Conservation (phyloP, 176 grass and related monocot species). For the Bromus sterilis region DNA sequence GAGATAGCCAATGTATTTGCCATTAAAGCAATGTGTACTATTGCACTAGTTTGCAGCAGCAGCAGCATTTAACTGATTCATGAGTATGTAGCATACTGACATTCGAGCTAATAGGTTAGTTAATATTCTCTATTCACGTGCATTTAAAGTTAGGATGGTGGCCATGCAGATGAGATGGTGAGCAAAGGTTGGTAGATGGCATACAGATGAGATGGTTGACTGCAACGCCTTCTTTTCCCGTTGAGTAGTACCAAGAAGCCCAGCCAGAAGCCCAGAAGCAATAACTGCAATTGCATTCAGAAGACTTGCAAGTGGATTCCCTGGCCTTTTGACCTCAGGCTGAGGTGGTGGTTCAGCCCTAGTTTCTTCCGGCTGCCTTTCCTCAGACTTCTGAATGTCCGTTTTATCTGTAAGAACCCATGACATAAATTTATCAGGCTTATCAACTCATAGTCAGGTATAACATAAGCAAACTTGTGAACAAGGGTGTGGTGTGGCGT, state of each 20-base stretch:
- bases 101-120: background rate
- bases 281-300: conserved; percentile 71
- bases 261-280: conserved; percentile 73
- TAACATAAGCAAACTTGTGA: background rate
- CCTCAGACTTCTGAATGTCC: background rate
- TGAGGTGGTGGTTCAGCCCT: conserved; percentile 6
- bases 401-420: conserved; percentile 28
- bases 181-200: conserved; percentile 32
- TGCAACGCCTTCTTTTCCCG: conserved; percentile 64
- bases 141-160: background rate
- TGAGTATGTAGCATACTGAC: background rate
- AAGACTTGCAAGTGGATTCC: conserved; percentile 53
- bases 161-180: background rate
- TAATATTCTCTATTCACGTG: background rate
- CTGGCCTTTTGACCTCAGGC: conserved; percentile 29
- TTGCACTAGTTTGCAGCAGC: background rate
- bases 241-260: conserved; percentile 67
- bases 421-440: background rate
- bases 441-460: background rate
- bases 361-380: conserved; percentile 18
- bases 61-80: background rate
- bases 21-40: background rate
- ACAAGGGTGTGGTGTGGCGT: no score
- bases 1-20: background rate
- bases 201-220: conserved; percentile 64